A percentile compares a stretch with the other conserved stretches of the same genome.
These are phyloP conservation scores for Termitomyces sp. DNA, from an alignment of 768 basidiomycete genomes.

Conservation along the genomic window DNA sequence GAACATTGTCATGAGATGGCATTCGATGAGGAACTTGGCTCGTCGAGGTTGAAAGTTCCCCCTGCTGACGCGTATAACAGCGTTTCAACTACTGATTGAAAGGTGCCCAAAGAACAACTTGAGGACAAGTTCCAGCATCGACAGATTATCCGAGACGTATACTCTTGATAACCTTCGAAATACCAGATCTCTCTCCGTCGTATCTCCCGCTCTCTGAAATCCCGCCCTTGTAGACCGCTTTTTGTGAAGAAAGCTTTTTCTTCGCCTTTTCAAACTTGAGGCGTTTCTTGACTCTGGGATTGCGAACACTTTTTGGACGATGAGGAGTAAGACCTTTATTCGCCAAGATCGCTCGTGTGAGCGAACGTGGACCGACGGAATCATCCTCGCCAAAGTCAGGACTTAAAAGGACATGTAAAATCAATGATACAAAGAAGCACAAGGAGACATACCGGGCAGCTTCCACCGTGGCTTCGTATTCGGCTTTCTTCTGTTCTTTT, in stretches of 20 bases:
- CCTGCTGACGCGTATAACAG: background rate
- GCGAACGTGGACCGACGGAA: constrained; percentile 70
- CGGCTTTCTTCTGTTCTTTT: constrained; percentile 76
- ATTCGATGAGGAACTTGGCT: background rate
- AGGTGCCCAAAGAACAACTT: background rate
- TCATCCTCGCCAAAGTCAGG: constrained; percentile 27
- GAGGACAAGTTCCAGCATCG: background rate
- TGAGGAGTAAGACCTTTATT: constrained; percentile 94
- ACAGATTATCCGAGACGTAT: constrained; percentile 52
- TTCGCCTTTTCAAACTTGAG: constrained; percentile 92
- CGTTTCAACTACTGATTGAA: background rate
- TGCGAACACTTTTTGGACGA: constrained; percentile 85
- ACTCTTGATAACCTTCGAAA: constrained; percentile 86
- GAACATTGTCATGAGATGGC: background rate
- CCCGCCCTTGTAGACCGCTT: constrained; percentile 91
- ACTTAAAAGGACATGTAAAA: constrained; percentile 12
- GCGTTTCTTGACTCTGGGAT: constrained; percentile 97
- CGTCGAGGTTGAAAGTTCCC: background rate
- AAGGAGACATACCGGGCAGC: constrained; percentile 46
- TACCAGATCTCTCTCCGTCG: constrained; percentile 90
- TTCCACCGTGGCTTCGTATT: constrained; percentile 63
- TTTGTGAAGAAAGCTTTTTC: constrained; percentile 84
- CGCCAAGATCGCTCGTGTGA: constrained; percentile 86
- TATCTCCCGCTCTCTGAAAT: constrained; percentile 64
- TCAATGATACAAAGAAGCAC: background rate